Conservation (phyloP, 2,329 filamentous ascomycete species). For the Penicillium sp. region DNA sequence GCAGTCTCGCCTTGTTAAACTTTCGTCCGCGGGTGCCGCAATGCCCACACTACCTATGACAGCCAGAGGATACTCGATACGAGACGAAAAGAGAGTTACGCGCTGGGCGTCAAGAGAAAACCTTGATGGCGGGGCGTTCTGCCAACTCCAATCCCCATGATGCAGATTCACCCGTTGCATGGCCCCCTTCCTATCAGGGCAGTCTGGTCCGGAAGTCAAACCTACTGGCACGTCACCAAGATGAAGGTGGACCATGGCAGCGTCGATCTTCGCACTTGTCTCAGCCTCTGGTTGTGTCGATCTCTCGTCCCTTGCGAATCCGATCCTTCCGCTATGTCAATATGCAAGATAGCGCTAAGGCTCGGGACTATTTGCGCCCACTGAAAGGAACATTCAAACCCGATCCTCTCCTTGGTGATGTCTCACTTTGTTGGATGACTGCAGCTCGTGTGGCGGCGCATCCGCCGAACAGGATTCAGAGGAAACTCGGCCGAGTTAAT, state of each 20-base stretch:
- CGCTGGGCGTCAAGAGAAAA: background rate
- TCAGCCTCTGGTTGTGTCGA: slow-evolving; percentile 9
- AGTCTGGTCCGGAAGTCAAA: background rate
- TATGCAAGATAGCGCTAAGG: background rate
- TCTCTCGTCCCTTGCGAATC: background rate
- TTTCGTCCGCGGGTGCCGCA: slow-evolving; percentile 11
- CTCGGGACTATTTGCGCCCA: background rate
- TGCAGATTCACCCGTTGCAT: slow-evolving; percentile 2
- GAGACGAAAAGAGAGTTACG: background rate
- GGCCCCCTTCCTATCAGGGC: slow-evolving; percentile 5
- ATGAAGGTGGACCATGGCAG: slow-evolving; percentile 1
- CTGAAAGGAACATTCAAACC: background rate
- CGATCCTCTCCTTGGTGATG: background rate
- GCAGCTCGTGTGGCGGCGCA: background rate
- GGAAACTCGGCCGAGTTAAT: background rate
- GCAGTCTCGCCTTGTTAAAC: slow-evolving; percentile 13
- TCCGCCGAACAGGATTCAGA: background rate
- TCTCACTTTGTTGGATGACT: background rate
- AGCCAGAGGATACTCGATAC: slow-evolving; percentile 7
- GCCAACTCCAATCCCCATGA: slow-evolving; percentile 4
- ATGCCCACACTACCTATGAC: slow-evolving; percentile 8
- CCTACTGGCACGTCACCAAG: background rate
- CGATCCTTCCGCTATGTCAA: background rate
- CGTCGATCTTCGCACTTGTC: slow-evolving; percentile 16
- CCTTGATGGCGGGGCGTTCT: background rate